Evolutionary conservation across 2,329 filamentous ascomycete species (phyloP).

Genomic region (Cladosporium sp.): DNA sequence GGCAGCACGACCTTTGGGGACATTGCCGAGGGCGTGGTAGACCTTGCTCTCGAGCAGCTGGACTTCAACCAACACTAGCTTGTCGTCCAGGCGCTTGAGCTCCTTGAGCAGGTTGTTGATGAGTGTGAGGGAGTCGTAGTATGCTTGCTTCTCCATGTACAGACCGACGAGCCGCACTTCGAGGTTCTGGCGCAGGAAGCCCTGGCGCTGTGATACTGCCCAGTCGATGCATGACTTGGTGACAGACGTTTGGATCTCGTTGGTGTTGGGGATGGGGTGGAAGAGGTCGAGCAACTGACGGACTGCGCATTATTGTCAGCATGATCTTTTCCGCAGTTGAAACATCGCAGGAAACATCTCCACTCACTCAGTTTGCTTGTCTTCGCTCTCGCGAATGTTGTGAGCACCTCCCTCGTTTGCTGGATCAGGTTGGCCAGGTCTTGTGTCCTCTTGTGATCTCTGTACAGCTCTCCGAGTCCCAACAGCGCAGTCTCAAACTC

Average conservation of each 20-base stretch:
- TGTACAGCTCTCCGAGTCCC: slow-evolving; percentile 86
- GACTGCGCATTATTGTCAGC: slow-evolving; percentile 50
- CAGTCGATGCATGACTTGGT: slow-evolving; percentile 99
- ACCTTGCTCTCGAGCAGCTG: slow-evolving; percentile 95
- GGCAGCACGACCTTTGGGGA: slow-evolving; percentile 91
- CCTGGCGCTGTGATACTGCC: slow-evolving; percentile 90
- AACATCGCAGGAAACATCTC: neutral
- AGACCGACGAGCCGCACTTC: slow-evolving; percentile 91
- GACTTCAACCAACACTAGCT: slow-evolving; percentile 95
- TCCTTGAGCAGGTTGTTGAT: slow-evolving; percentile 96
- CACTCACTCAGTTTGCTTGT: slow-evolving; percentile 89
- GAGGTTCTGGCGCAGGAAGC: slow-evolving; percentile 96
- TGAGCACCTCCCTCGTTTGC: slow-evolving; percentile 85
- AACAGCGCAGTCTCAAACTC: slow-evolving; percentile 91
- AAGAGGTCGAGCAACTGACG: slow-evolving; percentile 96
- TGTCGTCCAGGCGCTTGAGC: slow-evolving; percentile 97
- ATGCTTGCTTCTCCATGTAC: slow-evolving; percentile 96
- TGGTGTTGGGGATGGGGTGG: slow-evolving; percentile 87
- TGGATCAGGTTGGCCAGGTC: slow-evolving; percentile 88
- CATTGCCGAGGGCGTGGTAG: slow-evolving; percentile 96
- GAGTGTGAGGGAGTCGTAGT: slow-evolving; percentile 93
- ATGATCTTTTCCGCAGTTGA: slow-evolving; percentile 39
- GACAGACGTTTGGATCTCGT: slow-evolving; percentile 89
- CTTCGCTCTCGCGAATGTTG: slow-evolving; percentile 97
- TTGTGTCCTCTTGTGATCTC: slow-evolving; percentile 78